Evolutionary conservation across 1,284 basidiomycete species (phyloP).

Genomic region (Ustilago bromivora): DNA sequence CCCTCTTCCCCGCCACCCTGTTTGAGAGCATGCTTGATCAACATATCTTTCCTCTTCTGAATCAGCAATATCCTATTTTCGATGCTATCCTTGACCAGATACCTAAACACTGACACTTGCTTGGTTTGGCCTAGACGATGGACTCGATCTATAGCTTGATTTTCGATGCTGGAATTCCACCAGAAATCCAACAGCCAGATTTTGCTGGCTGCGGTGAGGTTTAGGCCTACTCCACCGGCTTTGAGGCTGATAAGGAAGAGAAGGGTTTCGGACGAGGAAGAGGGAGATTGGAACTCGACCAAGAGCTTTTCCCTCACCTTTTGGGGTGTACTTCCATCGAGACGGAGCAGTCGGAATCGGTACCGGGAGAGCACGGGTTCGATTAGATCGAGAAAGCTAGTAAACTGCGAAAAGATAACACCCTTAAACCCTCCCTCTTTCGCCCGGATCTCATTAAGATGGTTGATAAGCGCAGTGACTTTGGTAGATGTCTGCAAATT

Average conservation of each 20-base stretch:
- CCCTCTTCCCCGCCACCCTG: neutral
- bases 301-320: conserved; percentile 83
- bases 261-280: conserved; percentile 77
- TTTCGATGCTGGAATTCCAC: conserved; percentile 73
- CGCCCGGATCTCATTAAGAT: conserved; percentile 75
- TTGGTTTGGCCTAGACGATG: conserved; percentile 88
- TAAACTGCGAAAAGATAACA: conserved; percentile 71
- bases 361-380: conserved; percentile 53
- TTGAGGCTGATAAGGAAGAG: conserved; percentile 89
- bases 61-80: conserved; percentile 78
- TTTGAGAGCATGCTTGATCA: conserved; percentile 75
- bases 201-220: conserved; percentile 65
- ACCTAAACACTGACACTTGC: conserved; percentile 89
- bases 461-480: conserved; percentile 78
- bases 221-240: conserved; percentile 87
- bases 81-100: conserved; percentile 92
- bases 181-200: conserved; percentile 68
- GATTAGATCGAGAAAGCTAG: conserved; percentile 70
- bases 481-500: conserved; percentile 90
- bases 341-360: conserved; percentile 68
- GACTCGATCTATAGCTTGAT: conserved; percentile 77
- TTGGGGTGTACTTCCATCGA: conserved; percentile 93
- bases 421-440: conserved; percentile 70
- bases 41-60: conserved; percentile 91
- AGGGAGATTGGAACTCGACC: conserved; percentile 79